These are phyloP conservation scores for Extremus antarcticus DNA, from an alignment of 495 filamentous ascomycete genomes.

Conservation along the genomic window DNA sequence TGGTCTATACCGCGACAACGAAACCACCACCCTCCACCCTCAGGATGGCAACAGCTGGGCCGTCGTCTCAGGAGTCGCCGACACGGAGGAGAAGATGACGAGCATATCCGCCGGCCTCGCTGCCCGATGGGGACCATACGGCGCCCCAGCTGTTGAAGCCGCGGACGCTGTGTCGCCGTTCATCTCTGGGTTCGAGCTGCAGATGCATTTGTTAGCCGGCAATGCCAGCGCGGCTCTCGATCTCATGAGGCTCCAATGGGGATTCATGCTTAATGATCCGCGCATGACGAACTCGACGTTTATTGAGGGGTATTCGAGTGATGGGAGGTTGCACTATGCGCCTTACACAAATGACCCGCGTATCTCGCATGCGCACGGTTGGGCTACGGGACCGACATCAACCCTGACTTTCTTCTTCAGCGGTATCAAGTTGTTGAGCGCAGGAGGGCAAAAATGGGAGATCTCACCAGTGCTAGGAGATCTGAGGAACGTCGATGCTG, in stretches of 20 bases:
- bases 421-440: slow-evolving; percentile 41
- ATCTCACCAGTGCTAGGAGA: slow-evolving; percentile 43
- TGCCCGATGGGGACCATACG: slow-evolving; percentile 46
- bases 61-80: slow-evolving; percentile 28
- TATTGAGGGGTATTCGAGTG: slow-evolving; percentile 47
- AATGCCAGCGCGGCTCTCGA: slow-evolving; percentile 41
- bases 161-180: slow-evolving; percentile 51
- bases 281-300: slow-evolving; percentile 52
- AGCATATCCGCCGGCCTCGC: slow-evolving; percentile 38
- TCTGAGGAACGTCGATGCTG: slow-evolving; percentile 42
- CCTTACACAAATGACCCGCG: slow-evolving; percentile 43
- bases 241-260: slow-evolving; percentile 49
- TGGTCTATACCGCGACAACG: slow-evolving; percentile 28
- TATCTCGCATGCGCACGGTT: slow-evolving; percentile 50
- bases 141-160: slow-evolving; percentile 48
- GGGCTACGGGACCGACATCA: slow-evolving; percentile 48
- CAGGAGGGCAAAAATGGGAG: slow-evolving; percentile 40
- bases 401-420: slow-evolving; percentile 43
- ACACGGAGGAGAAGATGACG: slow-evolving; percentile 15
- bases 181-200: slow-evolving; percentile 49
- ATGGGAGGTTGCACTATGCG: slow-evolving; percentile 48
- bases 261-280: slow-evolving; percentile 49
- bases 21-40: slow-evolving; percentile 30
- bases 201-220: slow-evolving; percentile 43
- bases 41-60: slow-evolving; percentile 44